Evolutionary conservation across 768 basidiomycete genomes (phyloP), one percentile per base, ranked within the genome.

Genomic region (Lentinula boryana): DNA sequence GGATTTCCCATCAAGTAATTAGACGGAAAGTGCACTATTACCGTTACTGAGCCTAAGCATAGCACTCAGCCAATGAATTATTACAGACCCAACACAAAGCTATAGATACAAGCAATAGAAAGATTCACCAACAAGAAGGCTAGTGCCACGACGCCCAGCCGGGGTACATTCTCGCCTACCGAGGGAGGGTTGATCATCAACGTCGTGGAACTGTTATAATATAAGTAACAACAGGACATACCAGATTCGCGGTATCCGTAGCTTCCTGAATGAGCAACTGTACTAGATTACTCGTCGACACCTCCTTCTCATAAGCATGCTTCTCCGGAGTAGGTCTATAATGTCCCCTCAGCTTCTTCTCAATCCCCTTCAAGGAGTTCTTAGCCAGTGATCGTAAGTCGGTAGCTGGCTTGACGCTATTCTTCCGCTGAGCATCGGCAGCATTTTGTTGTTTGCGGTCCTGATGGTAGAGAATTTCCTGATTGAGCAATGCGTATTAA

Each of bases 191-290:
- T 66, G 51, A 27, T 27, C 36, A 5, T 38, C 13, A 38, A 13
- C 13, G 7, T 38, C 36, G 36, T 13, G 9, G 13, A 38, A 38
- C 36, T 5, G 7, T 13, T 13, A 38, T 38, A 38, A 27, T 27
- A 27, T 27, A 27, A 3, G 27, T 27, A 27, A 32, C 31, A 27
- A 3, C 55, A 12, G 36, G 13, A 70, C 76, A 61, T 61, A 78
- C 79, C 73, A 99, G 72, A 68, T 97, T 95, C 21, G 70, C 72
- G 2, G 74, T 67, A 71, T 87, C 85, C 3, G 84, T 91, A 15
- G 97, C 93, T 70, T 97, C 92, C 67, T 92, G 88, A 60, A 98
- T 95, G 58, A 98, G 76, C 68, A 88, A 81, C 69, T 98, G 93
- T 60, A 98, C 97, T 53, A 98, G 79, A 74, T 92, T 95, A 62